Evolutionary conservation across 108 stramenopile species (phyloP).

Genomic region (Discostella pseudostelligera): DNA sequence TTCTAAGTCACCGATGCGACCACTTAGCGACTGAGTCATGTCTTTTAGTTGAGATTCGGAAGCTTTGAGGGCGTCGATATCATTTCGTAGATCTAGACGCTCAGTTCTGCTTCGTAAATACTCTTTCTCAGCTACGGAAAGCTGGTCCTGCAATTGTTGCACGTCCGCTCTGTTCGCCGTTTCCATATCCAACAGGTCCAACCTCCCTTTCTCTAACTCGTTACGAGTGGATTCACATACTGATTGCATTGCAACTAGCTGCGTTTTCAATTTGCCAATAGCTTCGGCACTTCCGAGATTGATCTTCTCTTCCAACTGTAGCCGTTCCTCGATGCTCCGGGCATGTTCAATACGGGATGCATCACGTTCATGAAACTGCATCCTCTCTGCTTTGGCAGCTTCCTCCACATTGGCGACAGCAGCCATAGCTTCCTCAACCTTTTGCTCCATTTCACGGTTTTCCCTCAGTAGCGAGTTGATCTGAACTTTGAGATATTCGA

Average conservation of each 20-base stretch:
- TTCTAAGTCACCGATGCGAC: neutral
- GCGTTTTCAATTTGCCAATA: neutral
- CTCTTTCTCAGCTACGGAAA: neutral
- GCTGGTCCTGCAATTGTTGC: neutral
- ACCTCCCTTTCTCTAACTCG: no score
- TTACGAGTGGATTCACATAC: neutral
- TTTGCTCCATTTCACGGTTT: neutral
- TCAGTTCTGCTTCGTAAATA: neutral
- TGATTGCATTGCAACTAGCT: neutral
- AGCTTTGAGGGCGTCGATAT: neutral
- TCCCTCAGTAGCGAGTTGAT: neutral
- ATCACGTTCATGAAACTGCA: neutral
- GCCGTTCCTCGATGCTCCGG: neutral
- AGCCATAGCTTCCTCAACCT: neutral
- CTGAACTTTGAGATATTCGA: neutral
- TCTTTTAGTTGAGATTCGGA: constrained; percentile 1
- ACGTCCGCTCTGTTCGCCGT: no score
- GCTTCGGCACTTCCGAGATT: neutral
- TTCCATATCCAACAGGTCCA: no score
- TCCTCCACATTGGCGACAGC: neutral
- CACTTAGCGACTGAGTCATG: neutral
- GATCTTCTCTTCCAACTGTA: neutral
- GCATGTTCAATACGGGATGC: neutral
- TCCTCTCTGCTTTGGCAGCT: constrained; percentile 2
- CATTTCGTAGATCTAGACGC: neutral